Conservation (phyloP, 345 rosid genomes). For the Balakata baccata region DNA sequence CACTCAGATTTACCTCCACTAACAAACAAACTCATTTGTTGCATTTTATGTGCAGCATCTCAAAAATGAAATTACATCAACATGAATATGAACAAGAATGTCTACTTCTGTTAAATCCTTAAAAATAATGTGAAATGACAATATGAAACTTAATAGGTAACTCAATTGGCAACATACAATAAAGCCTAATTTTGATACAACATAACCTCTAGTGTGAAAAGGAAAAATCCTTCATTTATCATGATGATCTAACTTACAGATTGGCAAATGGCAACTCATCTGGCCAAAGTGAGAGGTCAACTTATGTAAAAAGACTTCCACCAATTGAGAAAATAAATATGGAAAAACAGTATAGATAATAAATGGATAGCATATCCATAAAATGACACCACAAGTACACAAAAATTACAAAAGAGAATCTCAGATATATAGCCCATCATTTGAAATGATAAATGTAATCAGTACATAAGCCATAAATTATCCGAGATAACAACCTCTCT, state of each 20-base stretch:
- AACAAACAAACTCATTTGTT: background rate
- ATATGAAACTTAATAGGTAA: background rate
- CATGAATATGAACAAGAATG: background rate
- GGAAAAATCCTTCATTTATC: background rate
- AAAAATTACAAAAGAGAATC: constrained; percentile 15
- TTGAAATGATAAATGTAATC: constrained; percentile 34
- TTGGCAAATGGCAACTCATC: background rate
- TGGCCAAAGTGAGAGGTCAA: too few species aligned
- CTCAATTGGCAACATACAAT: too few species aligned
- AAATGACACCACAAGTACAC: constrained; percentile 19
- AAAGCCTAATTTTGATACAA: background rate
- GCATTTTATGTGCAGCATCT: background rate
- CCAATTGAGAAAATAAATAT: too few species aligned
- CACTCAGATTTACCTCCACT: too few species aligned
- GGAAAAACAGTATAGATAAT: background rate
- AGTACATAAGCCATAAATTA: constrained; percentile 43
- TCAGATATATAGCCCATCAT: constrained; percentile 24
- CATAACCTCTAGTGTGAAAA: background rate
- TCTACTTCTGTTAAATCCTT: background rate
- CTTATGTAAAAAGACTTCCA: too few species aligned
- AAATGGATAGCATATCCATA: constrained; percentile 2
- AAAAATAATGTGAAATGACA: background rate
- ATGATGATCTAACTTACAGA: background rate
- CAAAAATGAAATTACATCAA: background rate
- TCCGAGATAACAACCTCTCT: constrained; percentile 33